These are phyloP conservation scores for Magnolia kwangsiensis DNA, from an alignment of 164 flowering plant genomes.

Conservation along the genomic window DNA sequence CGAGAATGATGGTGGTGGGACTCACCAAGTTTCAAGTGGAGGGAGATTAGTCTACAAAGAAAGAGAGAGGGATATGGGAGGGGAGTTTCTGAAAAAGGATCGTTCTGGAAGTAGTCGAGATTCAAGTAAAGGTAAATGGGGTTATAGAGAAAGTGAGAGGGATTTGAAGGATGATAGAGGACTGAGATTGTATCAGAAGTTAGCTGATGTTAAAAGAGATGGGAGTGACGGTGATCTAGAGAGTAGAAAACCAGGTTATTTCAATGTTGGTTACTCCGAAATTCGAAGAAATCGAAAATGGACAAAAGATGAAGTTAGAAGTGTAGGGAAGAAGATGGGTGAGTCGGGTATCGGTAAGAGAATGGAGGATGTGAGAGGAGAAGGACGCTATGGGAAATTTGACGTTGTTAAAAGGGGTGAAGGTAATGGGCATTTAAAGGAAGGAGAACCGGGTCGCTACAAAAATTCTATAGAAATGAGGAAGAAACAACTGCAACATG, in stretches of 20 bases:
- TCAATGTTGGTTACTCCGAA: background rate
- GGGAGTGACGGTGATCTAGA: background rate
- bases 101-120: background rate
- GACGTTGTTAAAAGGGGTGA: conserved; percentile 5
- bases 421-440: conserved; percentile 4
- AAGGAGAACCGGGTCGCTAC: background rate
- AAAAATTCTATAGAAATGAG: background rate
- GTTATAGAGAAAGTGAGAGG: conserved; percentile 5
- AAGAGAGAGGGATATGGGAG: background rate
- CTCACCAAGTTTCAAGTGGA: background rate
- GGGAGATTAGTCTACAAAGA: conserved; percentile 11
- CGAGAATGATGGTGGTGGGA: conserved; percentile 8
- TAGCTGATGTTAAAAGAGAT: background rate
- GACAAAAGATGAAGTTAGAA: background rate
- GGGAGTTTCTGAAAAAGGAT: background rate
- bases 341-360: background rate
- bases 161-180: background rate
- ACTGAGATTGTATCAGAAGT: background rate
- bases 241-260: background rate
- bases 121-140: conserved; percentile 10
- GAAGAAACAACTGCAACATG: conserved; percentile 8
- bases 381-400: background rate
- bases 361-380: background rate
- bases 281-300: conserved; percentile 3
- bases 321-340: background rate